Evolutionary conservation across 768 basidiomycete species (phyloP).

Genomic region (Tylopilus rubrobrunneus): DNA sequence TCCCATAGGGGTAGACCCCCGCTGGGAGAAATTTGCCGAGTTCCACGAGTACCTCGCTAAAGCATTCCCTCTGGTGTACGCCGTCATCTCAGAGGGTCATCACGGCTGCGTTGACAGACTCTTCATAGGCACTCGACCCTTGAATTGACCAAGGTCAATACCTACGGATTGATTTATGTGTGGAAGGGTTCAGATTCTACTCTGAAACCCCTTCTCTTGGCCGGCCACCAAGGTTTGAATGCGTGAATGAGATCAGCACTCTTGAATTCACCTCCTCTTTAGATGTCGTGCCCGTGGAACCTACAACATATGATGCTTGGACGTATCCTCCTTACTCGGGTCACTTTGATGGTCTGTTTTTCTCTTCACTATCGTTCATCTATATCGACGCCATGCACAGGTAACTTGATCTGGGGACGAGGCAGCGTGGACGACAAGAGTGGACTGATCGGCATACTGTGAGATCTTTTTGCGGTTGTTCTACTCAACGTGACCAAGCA

Average conservation of each 20-base stretch:
- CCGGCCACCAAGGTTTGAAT: conserved; percentile 49
- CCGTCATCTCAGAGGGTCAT: not conserved
- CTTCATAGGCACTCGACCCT: conserved; percentile 44
- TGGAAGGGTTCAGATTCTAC: conserved; percentile 50
- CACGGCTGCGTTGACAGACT: not conserved
- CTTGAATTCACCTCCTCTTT: not conserved
- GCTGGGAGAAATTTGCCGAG: conserved; percentile 50
- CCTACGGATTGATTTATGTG: conserved; percentile 51
- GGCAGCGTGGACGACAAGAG: conserved; percentile 59
- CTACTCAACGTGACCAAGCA: not conserved
- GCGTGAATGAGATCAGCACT: not conserved
- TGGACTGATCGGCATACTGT: conserved; percentile 68
- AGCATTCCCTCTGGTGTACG: conserved; percentile 62
- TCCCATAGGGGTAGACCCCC: conserved; percentile 44
- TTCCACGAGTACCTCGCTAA: conserved; percentile 54
- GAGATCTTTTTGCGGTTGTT: conserved; percentile 2
- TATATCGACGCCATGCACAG: conserved; percentile 9
- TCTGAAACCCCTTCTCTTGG: conserved; percentile 54
- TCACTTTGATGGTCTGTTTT: conserved; percentile 45
- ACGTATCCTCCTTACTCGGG: conserved; percentile 62
- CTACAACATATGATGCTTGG: conserved; percentile 54
- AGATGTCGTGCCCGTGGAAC: conserved; percentile 71
- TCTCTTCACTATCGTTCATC: not conserved
- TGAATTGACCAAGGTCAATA: conserved; percentile 55
- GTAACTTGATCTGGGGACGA: conserved; percentile 46